Conservation (phyloP, 2,329 filamentous ascomycete species). For the Aspergillus fructus region DNA sequence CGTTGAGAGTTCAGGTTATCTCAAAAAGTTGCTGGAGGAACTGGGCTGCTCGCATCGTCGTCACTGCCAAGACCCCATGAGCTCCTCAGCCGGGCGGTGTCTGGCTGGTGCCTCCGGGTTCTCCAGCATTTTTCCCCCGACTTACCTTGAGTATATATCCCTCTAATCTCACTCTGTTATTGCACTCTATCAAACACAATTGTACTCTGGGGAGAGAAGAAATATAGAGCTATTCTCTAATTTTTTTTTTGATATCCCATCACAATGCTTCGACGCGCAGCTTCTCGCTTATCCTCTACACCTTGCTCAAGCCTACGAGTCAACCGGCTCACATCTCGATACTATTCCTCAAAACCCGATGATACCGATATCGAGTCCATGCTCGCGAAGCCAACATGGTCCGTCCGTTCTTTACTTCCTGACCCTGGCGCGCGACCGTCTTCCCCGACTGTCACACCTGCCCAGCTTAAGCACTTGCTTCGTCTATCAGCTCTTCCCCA, state of each 20-base stretch:
- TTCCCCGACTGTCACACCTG: constrained; percentile 54
- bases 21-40: background rate
- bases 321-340: constrained; percentile 12
- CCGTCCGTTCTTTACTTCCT: constrained; percentile 72
- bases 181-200: background rate
- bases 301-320: constrained; percentile 4
- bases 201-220: background rate
- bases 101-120: background rate
- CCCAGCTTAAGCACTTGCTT: constrained; percentile 78
- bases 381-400: constrained; percentile 77
- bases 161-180: background rate
- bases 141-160: background rate
- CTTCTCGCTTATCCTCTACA: constrained; percentile 16
- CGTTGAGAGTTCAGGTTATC: background rate
- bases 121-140: background rate
- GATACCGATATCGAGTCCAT: constrained; percentile 42
- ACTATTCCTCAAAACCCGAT: constrained; percentile 27
- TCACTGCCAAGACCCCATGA: constrained; percentile 1
- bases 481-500: constrained; percentile 83
- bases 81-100: background rate
- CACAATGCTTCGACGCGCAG: constrained; percentile 15
- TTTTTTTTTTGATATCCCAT: background rate
- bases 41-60: background rate
- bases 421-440: constrained; percentile 29
- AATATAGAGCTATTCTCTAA: background rate